Percentiles rank a stretch among this genome's conserved stretches.
These are phyloP conservation scores for Wickerhamiella slavikovae DNA, from an alignment of 805 yeast species.

Conservation along the genomic window DNA sequence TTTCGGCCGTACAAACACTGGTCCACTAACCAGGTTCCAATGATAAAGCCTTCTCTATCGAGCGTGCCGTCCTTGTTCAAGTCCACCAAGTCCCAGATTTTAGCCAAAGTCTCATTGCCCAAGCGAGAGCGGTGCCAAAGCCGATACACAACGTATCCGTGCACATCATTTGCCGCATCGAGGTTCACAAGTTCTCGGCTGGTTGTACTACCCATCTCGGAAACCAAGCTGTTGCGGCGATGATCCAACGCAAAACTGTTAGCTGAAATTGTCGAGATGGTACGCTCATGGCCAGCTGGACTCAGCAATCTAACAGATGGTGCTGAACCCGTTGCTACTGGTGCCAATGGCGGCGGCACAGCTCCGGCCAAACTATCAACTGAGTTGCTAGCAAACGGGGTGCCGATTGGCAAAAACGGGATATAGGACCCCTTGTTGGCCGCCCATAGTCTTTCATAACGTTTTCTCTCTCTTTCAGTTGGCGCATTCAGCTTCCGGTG, in stretches of 20 bases:
- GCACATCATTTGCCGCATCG: slow-evolving; percentile 18
- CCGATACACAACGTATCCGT: slow-evolving; percentile 47
- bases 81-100: slow-evolving; percentile 52
- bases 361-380: neutral
- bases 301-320: neutral
- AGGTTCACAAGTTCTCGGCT: too few species aligned
- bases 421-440: slow-evolving; percentile 45
- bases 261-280: too few species aligned
- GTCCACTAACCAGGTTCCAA: slow-evolving; percentile 97
- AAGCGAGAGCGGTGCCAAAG: slow-evolving; percentile 67
- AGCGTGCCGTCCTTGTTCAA: slow-evolving; percentile 42
- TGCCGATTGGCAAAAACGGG: slow-evolving; percentile 1
- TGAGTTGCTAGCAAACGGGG: neutral
- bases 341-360: neutral
- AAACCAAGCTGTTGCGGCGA: too few species aligned
- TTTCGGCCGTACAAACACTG: slow-evolving; percentile 90
- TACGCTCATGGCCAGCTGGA: too few species aligned
- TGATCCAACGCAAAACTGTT: too few species aligned
- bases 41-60: slow-evolving; percentile 62
- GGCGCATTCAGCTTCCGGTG: slow-evolving; percentile 37
- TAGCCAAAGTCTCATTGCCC: slow-evolving; percentile 35
- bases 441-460: slow-evolving; percentile 91
- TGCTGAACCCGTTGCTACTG: neutral
- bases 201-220: too few species aligned
- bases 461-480: slow-evolving; percentile 42